phyloP scores from a whole-genome alignment of 164 flowering plant species.

The Sedum album region DNA sequence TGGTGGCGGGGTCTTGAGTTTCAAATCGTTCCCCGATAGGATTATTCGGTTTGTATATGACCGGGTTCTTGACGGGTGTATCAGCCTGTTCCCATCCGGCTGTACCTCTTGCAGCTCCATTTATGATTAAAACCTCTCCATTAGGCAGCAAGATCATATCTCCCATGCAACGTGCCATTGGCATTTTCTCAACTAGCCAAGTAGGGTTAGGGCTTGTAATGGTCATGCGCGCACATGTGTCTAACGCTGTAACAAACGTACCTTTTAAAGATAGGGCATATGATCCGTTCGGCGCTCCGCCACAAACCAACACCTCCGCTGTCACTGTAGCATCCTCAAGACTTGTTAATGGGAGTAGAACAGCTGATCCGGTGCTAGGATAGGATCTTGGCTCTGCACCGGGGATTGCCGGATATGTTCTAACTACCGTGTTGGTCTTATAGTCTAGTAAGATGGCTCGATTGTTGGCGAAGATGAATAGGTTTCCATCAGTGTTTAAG shows the following conservation, averaged over 20 bases:
- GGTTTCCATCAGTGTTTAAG: too few species aligned
- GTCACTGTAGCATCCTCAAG: neutral
- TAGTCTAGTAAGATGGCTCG: constrained; percentile 41
- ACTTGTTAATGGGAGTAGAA: constrained; percentile 31
- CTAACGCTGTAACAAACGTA: constrained; percentile 24
- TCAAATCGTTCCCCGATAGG: neutral
- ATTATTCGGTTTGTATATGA: neutral
- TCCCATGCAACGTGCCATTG: constrained; percentile 34
- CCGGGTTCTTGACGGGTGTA: constrained; percentile 5
- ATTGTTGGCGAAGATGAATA: too few species aligned
- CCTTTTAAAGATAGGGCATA: constrained; percentile 10
- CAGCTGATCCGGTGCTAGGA: constrained; percentile 48
- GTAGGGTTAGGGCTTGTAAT: constrained; percentile 32
- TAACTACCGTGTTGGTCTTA: constrained; percentile 22
- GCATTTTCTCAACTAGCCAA: constrained; percentile 50
- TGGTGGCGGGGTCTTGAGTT: neutral
- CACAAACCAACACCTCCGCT: constrained; percentile 48
- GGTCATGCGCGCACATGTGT: constrained; percentile 37
- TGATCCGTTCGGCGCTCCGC: constrained; percentile 44
- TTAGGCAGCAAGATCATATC: constrained; percentile 37
- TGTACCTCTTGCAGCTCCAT: constrained; percentile 8
- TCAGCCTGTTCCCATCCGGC: constrained; percentile 9
- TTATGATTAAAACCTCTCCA: constrained; percentile 23
- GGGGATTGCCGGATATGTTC: constrained; percentile 29
- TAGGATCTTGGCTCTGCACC: constrained; percentile 37